phyloP scores from a whole-genome alignment of 2,329 filamentous ascomycete genomes.

The Phialocephala subalpina region DNA sequence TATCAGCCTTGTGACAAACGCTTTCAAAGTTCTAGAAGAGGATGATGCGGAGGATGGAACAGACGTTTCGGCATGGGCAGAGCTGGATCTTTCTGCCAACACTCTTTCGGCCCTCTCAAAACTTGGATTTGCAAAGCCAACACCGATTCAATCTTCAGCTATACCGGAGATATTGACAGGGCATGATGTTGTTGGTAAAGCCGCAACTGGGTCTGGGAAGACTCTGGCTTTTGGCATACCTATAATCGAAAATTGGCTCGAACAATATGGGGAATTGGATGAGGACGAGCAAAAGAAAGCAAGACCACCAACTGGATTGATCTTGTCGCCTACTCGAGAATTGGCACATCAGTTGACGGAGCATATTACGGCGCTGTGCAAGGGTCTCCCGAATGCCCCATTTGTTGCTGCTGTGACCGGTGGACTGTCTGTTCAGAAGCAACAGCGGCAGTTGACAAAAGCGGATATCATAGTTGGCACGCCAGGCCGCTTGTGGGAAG shows the following conservation, averaged over 20 bases:
- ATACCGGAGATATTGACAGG: constrained; percentile 86
- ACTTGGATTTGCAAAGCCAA: constrained; percentile 82
- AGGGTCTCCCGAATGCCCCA: constrained; percentile 64
- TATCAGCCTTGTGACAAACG: constrained; percentile 39
- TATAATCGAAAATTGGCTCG: constrained; percentile 85
- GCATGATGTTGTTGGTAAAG: constrained; percentile 94
- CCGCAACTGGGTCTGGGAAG: constrained; percentile 95
- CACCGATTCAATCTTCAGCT: constrained; percentile 78
- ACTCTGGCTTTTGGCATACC: constrained; percentile 95
- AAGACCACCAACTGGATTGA: constrained; percentile 72
- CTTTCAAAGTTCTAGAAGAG: constrained; percentile 55
- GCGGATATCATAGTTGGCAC: constrained; percentile 95
- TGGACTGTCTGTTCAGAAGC: constrained; percentile 93
- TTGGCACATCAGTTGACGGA: constrained; percentile 89
- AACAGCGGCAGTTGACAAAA: constrained; percentile 81
- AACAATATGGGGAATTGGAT: constrained; percentile 51
- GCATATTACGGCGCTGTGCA: constrained; percentile 81
- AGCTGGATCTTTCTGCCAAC: constrained; percentile 75
- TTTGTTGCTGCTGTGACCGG: constrained; percentile 91
- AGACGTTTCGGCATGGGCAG: constrained; percentile 81
- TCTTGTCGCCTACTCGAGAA: constrained; percentile 92
- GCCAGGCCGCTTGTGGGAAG: constrained; percentile 92
- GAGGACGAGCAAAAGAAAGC: constrained; percentile 47
- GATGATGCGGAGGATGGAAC: constrained; percentile 65
- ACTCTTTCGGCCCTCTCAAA: constrained; percentile 79